Conservation (phyloP, 1,139 yeast species). For the Yamadazyma spencermartinsiae region DNA sequence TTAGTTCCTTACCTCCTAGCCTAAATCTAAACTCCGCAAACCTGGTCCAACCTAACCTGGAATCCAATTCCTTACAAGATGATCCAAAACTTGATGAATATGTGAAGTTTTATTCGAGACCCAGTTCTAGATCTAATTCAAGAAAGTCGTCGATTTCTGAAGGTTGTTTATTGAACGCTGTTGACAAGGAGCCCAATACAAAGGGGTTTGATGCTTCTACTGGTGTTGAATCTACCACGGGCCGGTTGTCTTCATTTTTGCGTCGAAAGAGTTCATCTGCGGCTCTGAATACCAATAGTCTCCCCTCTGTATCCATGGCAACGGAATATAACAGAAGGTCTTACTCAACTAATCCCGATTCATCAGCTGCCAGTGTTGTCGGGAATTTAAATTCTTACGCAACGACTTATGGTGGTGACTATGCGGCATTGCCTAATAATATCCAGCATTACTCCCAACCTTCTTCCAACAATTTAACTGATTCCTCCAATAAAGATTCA, state of each 20-base stretch:
- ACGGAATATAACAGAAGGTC: slow-evolving; percentile 19
- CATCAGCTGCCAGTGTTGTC: slow-evolving; percentile 2
- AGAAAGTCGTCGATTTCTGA: slow-evolving; percentile 21
- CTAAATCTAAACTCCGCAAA: neutral
- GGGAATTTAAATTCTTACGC: slow-evolving; percentile 1
- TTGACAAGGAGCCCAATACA: neutral
- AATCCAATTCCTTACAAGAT: slow-evolving; percentile 12
- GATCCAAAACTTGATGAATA: slow-evolving; percentile 64
- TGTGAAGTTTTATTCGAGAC: slow-evolving; percentile 49
- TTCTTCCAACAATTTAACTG: slow-evolving; percentile 5
- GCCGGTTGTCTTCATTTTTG: slow-evolving; percentile 28
- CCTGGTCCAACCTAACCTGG: slow-evolving; percentile 7
- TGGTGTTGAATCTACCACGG: slow-evolving; percentile 9
- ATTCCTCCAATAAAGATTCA: slow-evolving; percentile 2
- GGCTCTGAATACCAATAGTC: slow-evolving; percentile 2
- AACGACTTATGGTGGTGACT: slow-evolving; percentile 2
- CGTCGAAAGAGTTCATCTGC: slow-evolving; percentile 22
- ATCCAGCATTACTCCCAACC: slow-evolving; percentile 6
- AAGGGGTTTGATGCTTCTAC: slow-evolving; percentile 5
- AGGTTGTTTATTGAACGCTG: slow-evolving; percentile 12
- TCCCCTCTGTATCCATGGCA: slow-evolving; percentile 17
- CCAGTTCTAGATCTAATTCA: slow-evolving; percentile 20
- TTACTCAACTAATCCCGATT: neutral
- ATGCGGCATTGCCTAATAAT: slow-evolving; percentile 15
- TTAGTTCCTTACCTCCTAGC: slow-evolving; percentile 3